Evolutionary conservation across 2,329 filamentous ascomycete genomes (phyloP).

Genomic region (Colletotrichum scovillei): DNA sequence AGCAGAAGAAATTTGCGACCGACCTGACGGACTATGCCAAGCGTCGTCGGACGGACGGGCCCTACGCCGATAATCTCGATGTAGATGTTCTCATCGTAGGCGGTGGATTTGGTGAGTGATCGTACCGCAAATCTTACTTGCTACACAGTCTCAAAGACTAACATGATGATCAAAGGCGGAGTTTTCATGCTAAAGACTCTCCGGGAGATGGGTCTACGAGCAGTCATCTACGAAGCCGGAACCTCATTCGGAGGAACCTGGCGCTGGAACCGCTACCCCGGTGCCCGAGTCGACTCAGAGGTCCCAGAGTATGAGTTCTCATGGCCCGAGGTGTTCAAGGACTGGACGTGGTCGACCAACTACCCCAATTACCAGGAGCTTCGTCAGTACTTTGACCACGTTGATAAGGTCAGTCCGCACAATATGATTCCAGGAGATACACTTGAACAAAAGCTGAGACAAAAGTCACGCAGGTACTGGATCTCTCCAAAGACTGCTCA

Average conservation of each 20-base stretch:
- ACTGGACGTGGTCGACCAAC: conserved; percentile 67
- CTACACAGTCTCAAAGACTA: not conserved
- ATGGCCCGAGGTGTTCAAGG: conserved; percentile 62
- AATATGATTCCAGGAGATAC: too few relatives aligned
- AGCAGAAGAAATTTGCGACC: conserved; percentile 53
- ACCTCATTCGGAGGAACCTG: conserved; percentile 64
- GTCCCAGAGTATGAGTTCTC: conserved; percentile 65
- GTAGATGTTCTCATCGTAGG: conserved; percentile 58
- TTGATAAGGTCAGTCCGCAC: conserved; percentile 55
- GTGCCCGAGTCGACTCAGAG: conserved; percentile 64
- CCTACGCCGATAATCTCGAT: conserved; percentile 55
- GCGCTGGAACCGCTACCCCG: conserved; percentile 68
- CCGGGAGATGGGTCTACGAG: conserved; percentile 59
- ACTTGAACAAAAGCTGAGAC: not conserved
- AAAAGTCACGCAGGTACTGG: conserved; percentile 46
- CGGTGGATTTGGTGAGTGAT: conserved; percentile 50
- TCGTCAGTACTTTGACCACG: conserved; percentile 68
- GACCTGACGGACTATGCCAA: conserved; percentile 52
- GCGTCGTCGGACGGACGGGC: conserved; percentile 44
- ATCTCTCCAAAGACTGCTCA: conserved; percentile 66
- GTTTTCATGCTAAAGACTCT: conserved; percentile 64
- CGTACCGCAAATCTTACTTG: too few relatives aligned
- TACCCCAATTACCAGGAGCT: conserved; percentile 65
- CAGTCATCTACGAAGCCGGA: conserved; percentile 64
- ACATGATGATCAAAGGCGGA: conserved; percentile 41